Evolutionary conservation across 306 rosid species (phyloP).

Genomic region (Lupinus albus): DNA sequence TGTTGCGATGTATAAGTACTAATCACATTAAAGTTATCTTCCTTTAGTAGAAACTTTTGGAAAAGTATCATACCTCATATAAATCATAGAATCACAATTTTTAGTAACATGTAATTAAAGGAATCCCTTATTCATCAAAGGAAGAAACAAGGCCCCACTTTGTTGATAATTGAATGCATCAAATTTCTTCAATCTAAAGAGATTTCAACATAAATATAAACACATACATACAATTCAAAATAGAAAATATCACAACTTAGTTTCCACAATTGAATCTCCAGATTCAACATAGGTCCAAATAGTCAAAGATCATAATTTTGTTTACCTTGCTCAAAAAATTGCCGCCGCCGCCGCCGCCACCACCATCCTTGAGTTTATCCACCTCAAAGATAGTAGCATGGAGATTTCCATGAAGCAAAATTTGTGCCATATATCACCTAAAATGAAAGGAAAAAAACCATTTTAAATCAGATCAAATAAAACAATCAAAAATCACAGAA

Average conservation of each 20-base stretch:
- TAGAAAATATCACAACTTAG: not conserved
- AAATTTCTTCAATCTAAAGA: conserved; percentile 9
- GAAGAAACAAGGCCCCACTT: conserved; percentile 21
- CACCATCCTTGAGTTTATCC: conserved; percentile 55
- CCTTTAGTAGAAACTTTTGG: no score
- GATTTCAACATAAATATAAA: conserved; percentile 11
- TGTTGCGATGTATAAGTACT: no score
- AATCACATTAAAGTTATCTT: no score
- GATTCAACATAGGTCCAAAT: conserved; percentile 8
- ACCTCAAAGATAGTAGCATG: conserved; percentile 88
- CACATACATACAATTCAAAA: conserved; percentile 23
- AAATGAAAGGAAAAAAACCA: conserved; percentile 36
- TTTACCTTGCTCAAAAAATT: conserved; percentile 68
- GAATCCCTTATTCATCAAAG: conserved; percentile 22
- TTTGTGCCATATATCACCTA: conserved; percentile 80
- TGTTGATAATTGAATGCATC: conserved; percentile 33
- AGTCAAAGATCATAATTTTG: not conserved
- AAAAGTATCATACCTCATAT: not conserved
- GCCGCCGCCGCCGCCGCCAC: conserved; percentile 56
- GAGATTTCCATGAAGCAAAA: conserved; percentile 84
- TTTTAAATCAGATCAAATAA: conserved; percentile 39
- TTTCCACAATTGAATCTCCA: conserved; percentile 4
- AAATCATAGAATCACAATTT: not conserved
- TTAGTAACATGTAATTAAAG: conserved; percentile 9
- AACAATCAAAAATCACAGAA: not conserved